Evolutionary conservation across 2,329 filamentous ascomycete species (phyloP).

Genomic region (Alternaria sp.): DNA sequence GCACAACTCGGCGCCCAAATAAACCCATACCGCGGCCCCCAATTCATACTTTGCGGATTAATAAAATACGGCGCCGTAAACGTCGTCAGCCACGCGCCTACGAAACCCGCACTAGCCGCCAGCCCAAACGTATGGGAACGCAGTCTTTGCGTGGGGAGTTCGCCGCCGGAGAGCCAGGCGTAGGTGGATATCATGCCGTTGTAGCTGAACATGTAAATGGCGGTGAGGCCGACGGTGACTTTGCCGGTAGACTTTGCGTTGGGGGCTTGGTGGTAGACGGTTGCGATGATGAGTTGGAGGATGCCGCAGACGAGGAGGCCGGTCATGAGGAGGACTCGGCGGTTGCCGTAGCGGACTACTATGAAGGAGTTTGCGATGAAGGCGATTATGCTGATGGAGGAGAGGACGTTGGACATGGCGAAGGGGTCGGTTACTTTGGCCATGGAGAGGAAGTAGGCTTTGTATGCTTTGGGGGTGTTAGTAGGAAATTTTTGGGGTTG

Average conservation of each 20-base stretch:
- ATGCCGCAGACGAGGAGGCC: conserved; percentile 62
- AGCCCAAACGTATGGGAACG: conserved; percentile 64
- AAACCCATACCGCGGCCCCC: conserved; percentile 65
- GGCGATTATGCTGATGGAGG: conserved; percentile 61
- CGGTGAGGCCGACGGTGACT: conserved; percentile 60
- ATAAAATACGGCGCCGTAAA: conserved; percentile 68
- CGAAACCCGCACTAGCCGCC: conserved; percentile 61
- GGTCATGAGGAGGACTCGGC: conserved; percentile 60
- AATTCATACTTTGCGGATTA: conserved; percentile 60
- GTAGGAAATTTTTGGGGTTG: neutral
- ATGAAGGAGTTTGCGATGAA: conserved; percentile 62
- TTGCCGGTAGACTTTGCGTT: conserved; percentile 49
- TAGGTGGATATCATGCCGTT: conserved; percentile 63
- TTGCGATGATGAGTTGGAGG: conserved; percentile 61
- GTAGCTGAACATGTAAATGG: conserved; percentile 62
- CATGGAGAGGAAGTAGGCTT: conserved; percentile 67
- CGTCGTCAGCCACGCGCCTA: conserved; percentile 62
- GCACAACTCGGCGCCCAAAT: conserved; percentile 58
- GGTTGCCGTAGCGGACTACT: conserved; percentile 61
- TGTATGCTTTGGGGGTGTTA: conserved; percentile 31
- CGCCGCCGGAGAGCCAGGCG: conserved; percentile 64
- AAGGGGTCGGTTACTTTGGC: conserved; percentile 63
- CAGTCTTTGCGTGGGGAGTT: conserved; percentile 63
- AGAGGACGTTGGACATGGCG: conserved; percentile 63
- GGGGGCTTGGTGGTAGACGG: conserved; percentile 57